Conservation (phyloP, 176 grass and related monocot species). For the Dactylis glomerata region DNA sequence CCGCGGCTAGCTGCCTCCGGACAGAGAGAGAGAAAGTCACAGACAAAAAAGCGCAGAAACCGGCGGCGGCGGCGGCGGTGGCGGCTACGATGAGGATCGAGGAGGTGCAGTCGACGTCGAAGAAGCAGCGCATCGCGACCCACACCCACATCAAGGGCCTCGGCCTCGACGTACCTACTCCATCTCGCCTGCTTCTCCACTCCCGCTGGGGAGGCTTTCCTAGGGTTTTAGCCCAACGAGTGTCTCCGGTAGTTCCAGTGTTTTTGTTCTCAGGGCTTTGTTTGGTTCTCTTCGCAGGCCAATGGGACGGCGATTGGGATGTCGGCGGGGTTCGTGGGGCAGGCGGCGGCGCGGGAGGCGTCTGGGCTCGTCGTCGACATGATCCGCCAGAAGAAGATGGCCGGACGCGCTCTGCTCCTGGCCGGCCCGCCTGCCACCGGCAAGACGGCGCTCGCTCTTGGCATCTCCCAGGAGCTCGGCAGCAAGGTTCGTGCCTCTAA, state of each 20-base stretch:
- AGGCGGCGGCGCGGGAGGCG: constrained; percentile 73
- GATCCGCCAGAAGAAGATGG: constrained; percentile 98
- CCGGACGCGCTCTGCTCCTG: constrained; percentile 76
- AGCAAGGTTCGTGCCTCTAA: constrained; percentile 65
- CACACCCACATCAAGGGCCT: constrained; percentile 97
- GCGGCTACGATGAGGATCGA: constrained; percentile 79
- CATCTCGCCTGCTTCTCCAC: not conserved
- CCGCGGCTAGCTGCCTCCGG: not conserved
- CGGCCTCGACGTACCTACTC: constrained; percentile 74
- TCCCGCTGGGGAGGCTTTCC: constrained; percentile 18
- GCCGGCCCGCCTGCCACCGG: constrained; percentile 85
- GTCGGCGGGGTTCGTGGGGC: constrained; percentile 87
- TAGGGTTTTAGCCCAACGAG: constrained; percentile 26
- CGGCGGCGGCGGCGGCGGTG: constrained; percentile 28
- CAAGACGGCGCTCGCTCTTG: constrained; percentile 85
- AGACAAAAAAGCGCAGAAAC: not conserved
- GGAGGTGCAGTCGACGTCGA: constrained; percentile 88
- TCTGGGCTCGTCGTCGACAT: constrained; percentile 78
- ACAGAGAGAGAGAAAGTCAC: not conserved
- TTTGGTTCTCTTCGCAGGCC: constrained; percentile 32
- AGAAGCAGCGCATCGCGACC: constrained; percentile 87
- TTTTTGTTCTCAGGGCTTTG: not conserved
- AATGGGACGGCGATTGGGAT: constrained; percentile 60
- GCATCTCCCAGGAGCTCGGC: constrained; percentile 91
- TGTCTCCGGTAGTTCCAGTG: not conserved